Evolutionary conservation across 148 eudicot species (phyloP).

Genomic region (Amaranthus cruentus): DNA sequence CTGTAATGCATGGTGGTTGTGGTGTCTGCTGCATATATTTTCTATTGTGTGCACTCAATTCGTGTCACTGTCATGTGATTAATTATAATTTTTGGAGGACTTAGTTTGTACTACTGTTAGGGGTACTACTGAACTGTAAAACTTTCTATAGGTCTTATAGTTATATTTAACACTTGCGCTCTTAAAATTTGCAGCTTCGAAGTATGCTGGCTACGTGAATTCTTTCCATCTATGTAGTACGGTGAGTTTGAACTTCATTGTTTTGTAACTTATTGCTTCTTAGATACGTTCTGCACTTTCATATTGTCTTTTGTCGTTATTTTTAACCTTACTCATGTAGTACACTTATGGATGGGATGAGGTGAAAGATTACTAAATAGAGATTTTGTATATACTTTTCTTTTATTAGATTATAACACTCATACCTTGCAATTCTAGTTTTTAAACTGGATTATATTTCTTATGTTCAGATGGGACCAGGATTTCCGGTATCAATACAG

Average conservation of each 20-base stretch:
- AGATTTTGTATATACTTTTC: not conserved
- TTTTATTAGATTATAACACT: no score
- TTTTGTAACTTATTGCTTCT: not conserved
- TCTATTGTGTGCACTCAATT: not conserved
- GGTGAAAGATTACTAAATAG: not conserved
- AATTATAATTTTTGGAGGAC: not conserved
- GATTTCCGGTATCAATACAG: conserved; percentile 67
- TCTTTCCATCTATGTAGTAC: conserved; percentile 90
- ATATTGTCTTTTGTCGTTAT: not conserved
- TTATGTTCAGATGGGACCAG: conserved; percentile 76
- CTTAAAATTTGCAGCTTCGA: conserved; percentile 64
- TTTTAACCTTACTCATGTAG: not conserved
- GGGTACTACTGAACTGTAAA: not conserved
- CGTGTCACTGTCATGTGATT: not conserved
- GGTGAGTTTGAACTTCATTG: conserved; percentile 38
- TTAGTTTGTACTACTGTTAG: not conserved
- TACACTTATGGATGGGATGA: not conserved
- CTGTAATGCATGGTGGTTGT: not conserved
- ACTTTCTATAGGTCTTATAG: not conserved
- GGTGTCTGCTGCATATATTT: not conserved
- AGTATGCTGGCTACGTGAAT: conserved; percentile 85
- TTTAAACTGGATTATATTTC: conserved; percentile 3
- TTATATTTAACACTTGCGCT: not conserved
- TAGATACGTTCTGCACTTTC: not conserved
- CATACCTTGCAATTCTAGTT: not conserved